Evolutionary conservation across 148 eudicot species (phyloP).

Genomic region (Fagopyrum esculentum): DNA sequence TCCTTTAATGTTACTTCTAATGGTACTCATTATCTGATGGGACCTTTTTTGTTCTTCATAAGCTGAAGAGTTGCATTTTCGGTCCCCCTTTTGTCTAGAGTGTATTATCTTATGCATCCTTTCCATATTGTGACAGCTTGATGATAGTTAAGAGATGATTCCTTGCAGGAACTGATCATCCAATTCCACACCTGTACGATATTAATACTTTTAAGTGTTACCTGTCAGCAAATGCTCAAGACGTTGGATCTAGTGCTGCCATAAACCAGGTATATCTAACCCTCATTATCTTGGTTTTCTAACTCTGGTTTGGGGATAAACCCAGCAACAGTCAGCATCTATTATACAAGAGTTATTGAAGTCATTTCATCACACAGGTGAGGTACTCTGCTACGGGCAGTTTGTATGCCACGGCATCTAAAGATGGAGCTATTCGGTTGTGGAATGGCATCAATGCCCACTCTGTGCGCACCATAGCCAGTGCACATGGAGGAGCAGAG

Average conservation of each 20-base stretch:
- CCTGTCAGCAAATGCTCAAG: slow-evolving; percentile 55
- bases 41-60: not conserved
- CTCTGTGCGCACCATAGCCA: slow-evolving; percentile 54
- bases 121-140: not conserved
- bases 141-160: not conserved
- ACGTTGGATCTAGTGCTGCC: slow-evolving; percentile 49
- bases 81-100: not conserved
- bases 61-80: not conserved
- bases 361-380: slow-evolving; percentile 33
- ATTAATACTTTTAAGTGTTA: slow-evolving; percentile 81
- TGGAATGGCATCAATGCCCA: slow-evolving; percentile 83
- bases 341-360: not conserved
- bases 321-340: not conserved
- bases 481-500: slow-evolving; percentile 74
- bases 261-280: slow-evolving; percentile 59
- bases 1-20: not conserved
- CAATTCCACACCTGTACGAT: slow-evolving; percentile 74
- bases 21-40: not conserved
- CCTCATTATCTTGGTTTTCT: not conserved
- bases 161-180: slow-evolving; percentile 80
- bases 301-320: not conserved
- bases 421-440: slow-evolving; percentile 78
- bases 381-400: slow-evolving; percentile 73
- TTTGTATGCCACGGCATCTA: slow-evolving; percentile 86
- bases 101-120: not conserved